phyloP scores from a whole-genome alignment of 1,284 basidiomycete genomes.

The Ustilago trichophora region DNA sequence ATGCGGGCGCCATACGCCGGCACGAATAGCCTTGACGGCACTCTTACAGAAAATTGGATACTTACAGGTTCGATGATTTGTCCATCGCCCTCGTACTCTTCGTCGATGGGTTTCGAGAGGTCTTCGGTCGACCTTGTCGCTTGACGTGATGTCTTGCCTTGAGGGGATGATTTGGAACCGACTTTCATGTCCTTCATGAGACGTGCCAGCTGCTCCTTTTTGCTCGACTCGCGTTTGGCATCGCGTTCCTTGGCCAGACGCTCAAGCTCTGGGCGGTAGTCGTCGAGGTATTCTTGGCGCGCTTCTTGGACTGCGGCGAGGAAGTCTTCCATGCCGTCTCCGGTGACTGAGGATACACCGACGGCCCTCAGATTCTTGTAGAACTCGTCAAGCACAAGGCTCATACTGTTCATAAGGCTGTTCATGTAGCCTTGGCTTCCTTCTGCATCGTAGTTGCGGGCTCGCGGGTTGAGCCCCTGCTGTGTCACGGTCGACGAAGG shows the following conservation, averaged over 20 bases:
- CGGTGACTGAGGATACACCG: conserved; percentile 94
- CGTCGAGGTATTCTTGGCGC: conserved; percentile 83
- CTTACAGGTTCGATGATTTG: conserved; percentile 63
- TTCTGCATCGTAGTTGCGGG: conserved; percentile 29
- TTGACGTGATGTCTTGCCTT: conserved; percentile 2
- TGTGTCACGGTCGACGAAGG: conserved; percentile 68
- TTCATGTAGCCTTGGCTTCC: conserved; percentile 91
- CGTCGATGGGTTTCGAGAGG: conserved; percentile 39
- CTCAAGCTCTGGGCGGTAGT: conserved; percentile 89
- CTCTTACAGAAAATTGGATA: neutral
- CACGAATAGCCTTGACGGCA: too few species aligned
- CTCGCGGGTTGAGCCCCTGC: conserved; percentile 15
- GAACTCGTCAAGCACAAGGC: conserved; percentile 96
- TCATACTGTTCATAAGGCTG: conserved; percentile 99
- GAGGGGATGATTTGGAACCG: conserved; percentile 21
- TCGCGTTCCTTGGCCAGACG: conserved; percentile 71
- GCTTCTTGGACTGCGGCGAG: conserved; percentile 89
- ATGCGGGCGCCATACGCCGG: too few species aligned
- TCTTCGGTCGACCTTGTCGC: conserved; percentile 29
- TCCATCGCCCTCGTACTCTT: conserved; percentile 64
- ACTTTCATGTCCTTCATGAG: conserved; percentile 85
- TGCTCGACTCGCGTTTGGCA: conserved; percentile 76
- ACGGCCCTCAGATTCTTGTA: conserved; percentile 96
- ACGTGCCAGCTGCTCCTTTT: conserved; percentile 76
- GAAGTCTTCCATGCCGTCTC: conserved; percentile 88